Base-by-base conservation (phyloP, 202 grass and related monocot species). In the Cymbopogon flexuosus region DNA sequence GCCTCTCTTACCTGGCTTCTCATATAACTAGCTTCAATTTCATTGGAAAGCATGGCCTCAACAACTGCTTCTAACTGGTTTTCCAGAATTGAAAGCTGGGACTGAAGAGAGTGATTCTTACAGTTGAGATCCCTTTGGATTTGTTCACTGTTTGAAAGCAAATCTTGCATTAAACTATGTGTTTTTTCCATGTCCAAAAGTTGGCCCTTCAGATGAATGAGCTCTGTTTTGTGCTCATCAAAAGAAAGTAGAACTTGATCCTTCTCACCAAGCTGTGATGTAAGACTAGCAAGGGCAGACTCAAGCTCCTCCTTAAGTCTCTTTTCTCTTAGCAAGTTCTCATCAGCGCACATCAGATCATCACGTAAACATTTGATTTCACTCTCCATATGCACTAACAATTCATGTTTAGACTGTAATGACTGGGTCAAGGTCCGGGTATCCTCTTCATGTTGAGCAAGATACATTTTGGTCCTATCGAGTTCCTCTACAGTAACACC, bases 21-120 rank as follows among this genome's bases (percentile, higher is more conserved):
- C 84, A 96, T 88, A 77, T 79, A 91, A 64, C 36, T 90, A 78
- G 83, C 84, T 93, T 95, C 84, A 78, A 86, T 84, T 79, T 95
- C 90, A 81, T 62, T 87, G 22, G 81, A 85, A 74, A 99, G 71
- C 75, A 84, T 88, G 41, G 62, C 72, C 82, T 95, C 83, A 40
- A 90, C 77, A 79, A 83, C 66, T 79, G 81, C n/a, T 72, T 27
- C 78, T 75, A 95, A 80, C 62, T 86, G 90, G 72, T 87, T 84
- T 87, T 91, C 88, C 80, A 86, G 36, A 76, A 85, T 80, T 49
- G 73, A 75, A 84, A 93, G 75, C 69, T 89, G 78, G 12, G 76
- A 75, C 16, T 57, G 46, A 41, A 94, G 80, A 49, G 70, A 80
- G 31, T 3, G 23, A 78, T 85, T 94, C 59, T 89, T 69, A 83